These are phyloP conservation scores for Euphorbia corollata DNA, from an alignment of 441 rosid genomes.

Conservation along the genomic window DNA sequence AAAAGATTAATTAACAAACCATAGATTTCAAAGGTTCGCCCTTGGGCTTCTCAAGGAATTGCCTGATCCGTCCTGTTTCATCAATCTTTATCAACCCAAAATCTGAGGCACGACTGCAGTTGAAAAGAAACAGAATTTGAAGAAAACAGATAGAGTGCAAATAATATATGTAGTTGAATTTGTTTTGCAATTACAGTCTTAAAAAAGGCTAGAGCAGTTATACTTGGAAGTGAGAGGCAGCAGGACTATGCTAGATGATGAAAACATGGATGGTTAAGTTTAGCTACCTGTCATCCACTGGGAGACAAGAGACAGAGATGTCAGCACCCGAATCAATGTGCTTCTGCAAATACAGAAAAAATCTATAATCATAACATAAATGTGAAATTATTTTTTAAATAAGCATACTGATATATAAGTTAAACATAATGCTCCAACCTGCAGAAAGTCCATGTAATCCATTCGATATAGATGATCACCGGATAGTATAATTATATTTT, in stretches of 20 bases:
- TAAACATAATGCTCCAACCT: constrained; percentile 34
- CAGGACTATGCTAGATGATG: not conserved
- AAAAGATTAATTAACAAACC: constrained; percentile 34
- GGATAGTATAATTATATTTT: constrained; percentile 69
- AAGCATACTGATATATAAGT: constrained; percentile 2
- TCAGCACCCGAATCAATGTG: constrained; percentile 71
- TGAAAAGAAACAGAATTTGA: constrained; percentile 6
- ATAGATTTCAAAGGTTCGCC: constrained; percentile 65
- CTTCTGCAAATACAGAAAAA: constrained; percentile 41
- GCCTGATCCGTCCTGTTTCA: constrained; percentile 48
- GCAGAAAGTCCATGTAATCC: constrained; percentile 81
- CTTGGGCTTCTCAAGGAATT: constrained; percentile 69
- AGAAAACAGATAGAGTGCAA: constrained; percentile 2
- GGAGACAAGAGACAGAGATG: constrained; percentile 65
- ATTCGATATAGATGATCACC: constrained; percentile 86
- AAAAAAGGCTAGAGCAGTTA: no score
- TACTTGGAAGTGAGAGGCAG: no score
- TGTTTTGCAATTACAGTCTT: not conserved
- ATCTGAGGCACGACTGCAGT: constrained; percentile 64
- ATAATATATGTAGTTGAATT: not conserved
- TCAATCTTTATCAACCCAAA: constrained; percentile 71
- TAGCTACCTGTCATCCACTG: constrained; percentile 59
- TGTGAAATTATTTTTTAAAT: not conserved
- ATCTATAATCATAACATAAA: not conserved
- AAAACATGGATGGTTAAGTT: not conserved